Evolutionary conservation across 2,329 filamentous ascomycete species (phyloP), one percentile per base, ranked within the genome.

Genomic region (Ustilaginoidea virens): DNA sequence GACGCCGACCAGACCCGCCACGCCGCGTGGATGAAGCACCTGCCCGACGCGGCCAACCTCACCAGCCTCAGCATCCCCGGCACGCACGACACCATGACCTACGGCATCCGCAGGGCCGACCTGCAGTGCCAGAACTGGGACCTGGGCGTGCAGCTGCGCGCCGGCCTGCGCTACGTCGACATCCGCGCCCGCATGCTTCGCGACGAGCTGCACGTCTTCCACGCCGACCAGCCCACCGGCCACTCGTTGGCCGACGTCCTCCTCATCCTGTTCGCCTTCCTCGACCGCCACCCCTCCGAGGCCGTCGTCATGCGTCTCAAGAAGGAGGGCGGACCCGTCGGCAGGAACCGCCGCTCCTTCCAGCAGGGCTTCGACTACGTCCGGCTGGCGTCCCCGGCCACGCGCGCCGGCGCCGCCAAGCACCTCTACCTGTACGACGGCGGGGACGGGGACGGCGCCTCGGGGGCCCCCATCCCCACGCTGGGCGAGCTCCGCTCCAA

Each of bases 51-150:
- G 16, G 45, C 50, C 20, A 48, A 45, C 25, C 43, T 67, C 19
- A 51, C 58, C 18, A 52, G 45, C 28, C 49, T 67, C 23, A 63
- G 60, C 25, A 55, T 67, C 33, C 63, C 63, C 0, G 63, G 63
- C 17, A 66, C 63, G 2, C 63, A 67, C 46, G 62, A 67, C 42
- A 65, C 62, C 15, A 57, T 67, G 56, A 66, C 63, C 12, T 61
- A 58, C 36, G 41, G 46, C 25, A 46, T 61, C 31, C 38, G 34
- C 17, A 38, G 43, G 24, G 46, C 51, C 33, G 31, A 34, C 7
- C 52, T 57, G 28, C 54, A 61, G 41, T 65, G 61, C 40, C 63
- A 68, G 45, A 64, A 62, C 39, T 50, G 50, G 37, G 52, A 53
- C 36, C 49, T 68, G 14, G 38, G 34, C 10, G 48, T 46, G 11